Evolutionary conservation across 371 early-diverging fungal genomes (phyloP), one percentile per base, ranked within the genome.

Genomic region (Mortierella polycephala): DNA sequence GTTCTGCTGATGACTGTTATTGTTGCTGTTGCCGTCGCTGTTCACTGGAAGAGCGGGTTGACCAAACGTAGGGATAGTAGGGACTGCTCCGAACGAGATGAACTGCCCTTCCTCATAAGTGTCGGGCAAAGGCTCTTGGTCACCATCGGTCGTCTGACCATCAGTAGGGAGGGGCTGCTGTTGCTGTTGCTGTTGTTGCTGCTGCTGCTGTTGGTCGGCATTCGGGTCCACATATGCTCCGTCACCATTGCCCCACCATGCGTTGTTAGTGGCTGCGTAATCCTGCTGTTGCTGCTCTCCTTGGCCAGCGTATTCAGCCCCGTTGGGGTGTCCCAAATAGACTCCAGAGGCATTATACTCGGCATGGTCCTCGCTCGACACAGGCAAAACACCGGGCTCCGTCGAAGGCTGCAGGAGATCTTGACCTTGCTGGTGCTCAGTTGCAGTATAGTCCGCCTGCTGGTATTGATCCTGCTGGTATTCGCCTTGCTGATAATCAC

Each of bases 21-120:
- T 61, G 59, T n/a, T 53, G 59, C 23, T 53, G 61, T 18, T 30
- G 3, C 7, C 41, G 41, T 57, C 30, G 51, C 44, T 60, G 71
- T 41, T 62, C 46, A 23, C 61, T 16, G 54, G 20, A n/a, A 46
- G 21, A 62, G 62, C 51, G 37, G 70, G 20, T 20, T 61, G 57
- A 51, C 72, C 79, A 64, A 68, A 71, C 3, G 60, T 46, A 8
- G 68, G 69, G 62, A 77, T 67, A 1, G 79, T 53, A 5, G 79
- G 79, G 13, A 77, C 69, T 39, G 79, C 72, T 16, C 79, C 79
- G 58, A 77, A 77, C 5, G 79, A 69, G 23, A 77, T 69, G 44
- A 77, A 77, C 59, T 72, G 72, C 16, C 72, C 72, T 47, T 77
- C 79, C 42, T 77, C 79, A 42, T 69, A 77, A 45, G 62, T 57